phyloP scores from a whole-genome alignment of 306 rosid genomes.

The Medicago ruthenica region DNA sequence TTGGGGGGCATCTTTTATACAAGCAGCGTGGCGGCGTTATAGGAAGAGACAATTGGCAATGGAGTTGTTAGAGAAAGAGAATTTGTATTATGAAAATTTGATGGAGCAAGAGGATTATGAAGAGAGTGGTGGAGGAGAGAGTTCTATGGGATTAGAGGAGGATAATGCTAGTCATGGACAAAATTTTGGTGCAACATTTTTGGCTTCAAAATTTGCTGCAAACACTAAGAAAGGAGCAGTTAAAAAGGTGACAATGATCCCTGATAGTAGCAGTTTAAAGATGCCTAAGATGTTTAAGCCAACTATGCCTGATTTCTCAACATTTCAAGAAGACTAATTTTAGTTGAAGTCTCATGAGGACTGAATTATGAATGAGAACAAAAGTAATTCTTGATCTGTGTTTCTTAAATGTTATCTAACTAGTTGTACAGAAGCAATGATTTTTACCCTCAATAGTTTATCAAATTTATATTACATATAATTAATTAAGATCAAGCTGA shows the following conservation, averaged over 20 bases:
- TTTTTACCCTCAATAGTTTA: neutral
- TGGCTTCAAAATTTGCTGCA: conserved; percentile 80
- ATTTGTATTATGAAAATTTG: conserved; percentile 39
- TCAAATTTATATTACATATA: neutral
- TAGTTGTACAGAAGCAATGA: neutral
- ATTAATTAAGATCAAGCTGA: neutral
- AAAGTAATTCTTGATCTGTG: neutral
- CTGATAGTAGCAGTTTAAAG: conserved; percentile 59
- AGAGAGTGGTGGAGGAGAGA: conserved; percentile 8
- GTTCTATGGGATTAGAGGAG: conserved; percentile 3
- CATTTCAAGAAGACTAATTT: conserved; percentile 44
- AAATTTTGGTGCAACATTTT: conserved; percentile 58
- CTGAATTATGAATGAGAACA: neutral
- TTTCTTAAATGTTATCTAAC: conserved; percentile 14
- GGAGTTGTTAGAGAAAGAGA: conserved; percentile 71
- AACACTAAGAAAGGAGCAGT: conserved; percentile 61
- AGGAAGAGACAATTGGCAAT: conserved; percentile 60
- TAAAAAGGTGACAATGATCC: conserved; percentile 47
- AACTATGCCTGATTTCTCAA: conserved; percentile 80
- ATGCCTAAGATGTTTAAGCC: conserved; percentile 97
- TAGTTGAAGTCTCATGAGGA: conserved; percentile 14
- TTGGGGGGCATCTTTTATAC: conserved; percentile 83
- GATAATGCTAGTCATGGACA: neutral
- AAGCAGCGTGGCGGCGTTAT: conserved; percentile 84
- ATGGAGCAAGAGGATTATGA: conserved; percentile 22